A percentile compares a stretch with the other conserved stretches of the same genome.
These are phyloP conservation scores for Heritiera littoralis DNA, from an alignment of 345 rosid genomes.

Conservation along the genomic window DNA sequence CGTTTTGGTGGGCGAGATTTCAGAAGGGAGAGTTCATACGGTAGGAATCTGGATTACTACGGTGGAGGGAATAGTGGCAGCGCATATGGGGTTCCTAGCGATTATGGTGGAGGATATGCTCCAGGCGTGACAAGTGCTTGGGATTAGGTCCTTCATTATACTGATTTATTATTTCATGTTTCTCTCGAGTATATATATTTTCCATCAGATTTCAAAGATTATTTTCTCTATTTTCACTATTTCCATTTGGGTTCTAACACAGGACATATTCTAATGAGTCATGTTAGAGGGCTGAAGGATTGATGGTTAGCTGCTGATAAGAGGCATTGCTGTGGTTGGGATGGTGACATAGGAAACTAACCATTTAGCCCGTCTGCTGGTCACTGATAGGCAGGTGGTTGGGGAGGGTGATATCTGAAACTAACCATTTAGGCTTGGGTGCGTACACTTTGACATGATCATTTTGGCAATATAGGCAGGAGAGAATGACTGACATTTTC, in stretches of 20 bases:
- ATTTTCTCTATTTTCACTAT: neutral
- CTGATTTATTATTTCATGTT: neutral
- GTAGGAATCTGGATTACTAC: constrained; percentile 63
- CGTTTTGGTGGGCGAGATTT: constrained; percentile 94
- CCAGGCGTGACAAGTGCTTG: constrained; percentile 74
- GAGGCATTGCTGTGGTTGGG: neutral
- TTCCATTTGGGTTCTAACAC: neutral
- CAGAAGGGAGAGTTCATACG: constrained; percentile 62
- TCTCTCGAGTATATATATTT: constrained; percentile 6
- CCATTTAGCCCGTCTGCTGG: neutral
- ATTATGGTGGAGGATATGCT: constrained; percentile 47
- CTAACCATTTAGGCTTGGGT: neutral
- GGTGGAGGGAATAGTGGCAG: constrained; percentile 48
- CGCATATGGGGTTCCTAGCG: constrained; percentile 42
- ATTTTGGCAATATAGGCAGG: neutral
- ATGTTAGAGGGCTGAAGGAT: neutral
- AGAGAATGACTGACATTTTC: neutral
- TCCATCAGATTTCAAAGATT: constrained; percentile 6
- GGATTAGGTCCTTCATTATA: constrained; percentile 42
- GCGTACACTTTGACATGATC: no score
- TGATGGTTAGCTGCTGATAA: neutral
- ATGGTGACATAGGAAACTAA: constrained; percentile 3
- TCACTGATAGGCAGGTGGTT: neutral
- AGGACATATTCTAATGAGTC: neutral
- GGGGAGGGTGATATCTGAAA: neutral